Evolutionary conservation across 306 rosid genomes (phyloP).

Genomic region (Prunus campanulata): DNA sequence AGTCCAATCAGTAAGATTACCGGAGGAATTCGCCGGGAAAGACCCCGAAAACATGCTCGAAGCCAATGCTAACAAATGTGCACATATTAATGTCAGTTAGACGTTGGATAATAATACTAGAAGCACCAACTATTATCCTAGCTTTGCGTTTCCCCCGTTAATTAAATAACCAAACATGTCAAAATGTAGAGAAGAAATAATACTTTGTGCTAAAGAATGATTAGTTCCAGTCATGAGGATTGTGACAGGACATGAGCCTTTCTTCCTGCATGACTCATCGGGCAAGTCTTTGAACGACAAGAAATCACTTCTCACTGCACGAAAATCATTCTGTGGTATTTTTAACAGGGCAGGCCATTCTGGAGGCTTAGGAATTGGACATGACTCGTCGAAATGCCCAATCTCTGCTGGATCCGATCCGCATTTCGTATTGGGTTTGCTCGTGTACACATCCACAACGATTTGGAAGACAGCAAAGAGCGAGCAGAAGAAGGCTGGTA

Average conservation of each 20-base stretch:
- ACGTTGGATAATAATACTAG: background rate
- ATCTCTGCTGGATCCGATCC: conserved; percentile 25
- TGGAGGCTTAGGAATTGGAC: conserved; percentile 51
- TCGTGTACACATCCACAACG: background rate
- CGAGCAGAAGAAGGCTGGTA: background rate
- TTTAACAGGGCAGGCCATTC: conserved; percentile 82
- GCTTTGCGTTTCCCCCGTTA: too few species aligned
- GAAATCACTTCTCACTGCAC: conserved; percentile 54
- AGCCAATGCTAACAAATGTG: conserved; percentile 47
- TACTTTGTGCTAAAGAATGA: conserved; percentile 69
- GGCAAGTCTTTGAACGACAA: conserved; percentile 54
- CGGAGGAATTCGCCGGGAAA: conserved; percentile 31
- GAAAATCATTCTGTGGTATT: conserved; percentile 50
- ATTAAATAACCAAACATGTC: background rate
- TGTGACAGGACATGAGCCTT: conserved; percentile 69
- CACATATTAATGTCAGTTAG: background rate
- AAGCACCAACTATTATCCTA: too few species aligned
- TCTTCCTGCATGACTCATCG: conserved; percentile 51
- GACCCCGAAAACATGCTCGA: conserved; percentile 44
- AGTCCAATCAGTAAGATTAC: conserved; percentile 26
- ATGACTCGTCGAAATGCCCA: conserved; percentile 5
- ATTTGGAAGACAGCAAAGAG: conserved; percentile 52
- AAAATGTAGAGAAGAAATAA: conserved; percentile 3
- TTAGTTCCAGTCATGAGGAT: conserved; percentile 71
- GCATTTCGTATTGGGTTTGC: background rate